Evolutionary conservation across 768 basidiomycete genomes (phyloP), one percentile per base, ranked within the genome.

Genomic region (Phaeotremella skinneri): DNA sequence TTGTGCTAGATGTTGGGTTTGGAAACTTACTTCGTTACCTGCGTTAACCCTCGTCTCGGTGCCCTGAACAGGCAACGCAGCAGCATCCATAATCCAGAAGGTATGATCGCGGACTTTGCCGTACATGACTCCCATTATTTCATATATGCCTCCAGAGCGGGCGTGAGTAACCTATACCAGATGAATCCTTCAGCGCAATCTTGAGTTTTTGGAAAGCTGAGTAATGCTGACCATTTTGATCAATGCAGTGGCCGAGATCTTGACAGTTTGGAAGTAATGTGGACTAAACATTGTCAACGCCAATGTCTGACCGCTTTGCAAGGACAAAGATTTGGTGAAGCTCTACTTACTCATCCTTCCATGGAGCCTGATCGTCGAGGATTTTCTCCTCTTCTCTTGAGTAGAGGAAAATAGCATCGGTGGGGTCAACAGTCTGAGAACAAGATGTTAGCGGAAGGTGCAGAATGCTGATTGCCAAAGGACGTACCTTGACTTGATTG

Each of bases 61-160:
- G 14, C 96, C 96, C 76, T 96, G 90, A 2, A 98, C 94, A 1
- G 96, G 96, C 2, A 99, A 81, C 3, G 96, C 93, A 65, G 97
- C 98, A 11, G 91, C 91, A 78, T 99, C 96, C 85, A 96, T 87
- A 72, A 99, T 86, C 75, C 79, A 76, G 59, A 82, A 77, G 2
- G 77, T 75, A 27, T 75, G 74, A 51, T 78, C 79, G 51, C 77
- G 67, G 34, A 96, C 87, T 78, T 96, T 94, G 56, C 93, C 93
- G 78, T 96, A 93, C 92, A 99, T 96, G 30, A 98, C 83, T 9
- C 94, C 94, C 94, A 99, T 99, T 73, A 99, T 96, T 79, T 99
- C 94, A 80, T 97, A 90, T 58, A 89, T 88, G 4, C 96, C 94
- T 59, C 94, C 94, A 2, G 94, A 97, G 51, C 94, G 86, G 30